Base-by-base conservation (phyloP, 1,139 yeast species). In the Pichia sp. region DNA sequence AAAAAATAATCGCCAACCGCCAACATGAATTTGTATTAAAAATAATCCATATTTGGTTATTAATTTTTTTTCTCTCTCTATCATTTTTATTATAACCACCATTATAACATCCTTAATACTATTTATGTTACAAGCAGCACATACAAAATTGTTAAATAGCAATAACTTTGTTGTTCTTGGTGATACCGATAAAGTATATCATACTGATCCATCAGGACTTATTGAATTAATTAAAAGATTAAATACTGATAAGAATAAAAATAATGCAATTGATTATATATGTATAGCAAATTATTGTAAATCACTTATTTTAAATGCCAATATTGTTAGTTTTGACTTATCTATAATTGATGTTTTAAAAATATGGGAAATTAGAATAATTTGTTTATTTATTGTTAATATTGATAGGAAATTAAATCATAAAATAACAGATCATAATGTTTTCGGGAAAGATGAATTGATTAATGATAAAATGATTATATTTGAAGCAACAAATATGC, bases 351-450 rank as follows among this genome's bases (percentile, higher is more conserved):
- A 59, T 32, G 36, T 59, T 6, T 49, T 59, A 33, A 47, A 54
- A 25, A 44, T 63, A 1, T 67, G 71, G 71, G 69, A 65, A 43
- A 46, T 63, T 2, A 49, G 69, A 27, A 48, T 67, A 6, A 49
- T 57, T 5, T 43, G 55, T 5, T 46, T 67, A 37, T 39, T 62
- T 10, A 57, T 63, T 30, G 36, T 49, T 31, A 53, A 50, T 40
- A 37, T 54, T 7, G 51, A 43, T 32, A 54, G 34, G 6, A 28
- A 24, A 12, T 25, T 9, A n/a, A 8, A n/a, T 12, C 16, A n/a
- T 16, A 30, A 30, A n/a, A 8, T 6, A 16, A 30, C 32, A 12
- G 11, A 16, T 12, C n/a, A 12, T 6, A 8, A n/a, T 11, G 31
- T 28, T 4, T n/a, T n/a, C 10, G 27, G 20, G 5, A 37, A 22